phyloP scores from a whole-genome alignment of 2,329 filamentous ascomycete genomes.

The Dactylonectria macrodidyma region DNA sequence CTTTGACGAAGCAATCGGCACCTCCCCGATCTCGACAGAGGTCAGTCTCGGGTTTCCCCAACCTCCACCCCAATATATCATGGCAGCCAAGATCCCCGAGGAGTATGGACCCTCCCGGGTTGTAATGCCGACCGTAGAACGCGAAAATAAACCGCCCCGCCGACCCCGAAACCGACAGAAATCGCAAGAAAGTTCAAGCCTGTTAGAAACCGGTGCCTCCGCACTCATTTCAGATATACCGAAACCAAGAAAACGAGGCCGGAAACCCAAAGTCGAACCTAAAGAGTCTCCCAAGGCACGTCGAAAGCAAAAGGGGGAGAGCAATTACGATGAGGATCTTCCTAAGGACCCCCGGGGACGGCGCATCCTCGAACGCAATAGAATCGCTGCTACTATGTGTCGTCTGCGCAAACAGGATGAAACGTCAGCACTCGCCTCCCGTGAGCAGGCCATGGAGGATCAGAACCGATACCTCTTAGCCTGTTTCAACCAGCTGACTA shows the following conservation, averaged over 20 bases:
- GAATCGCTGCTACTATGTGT: constrained; percentile 52
- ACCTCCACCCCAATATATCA: constrained; percentile 30
- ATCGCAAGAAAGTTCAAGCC: too few relatives aligned
- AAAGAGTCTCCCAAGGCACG: constrained; percentile 30
- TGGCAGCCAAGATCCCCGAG: constrained; percentile 18
- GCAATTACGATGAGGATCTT: constrained; percentile 38
- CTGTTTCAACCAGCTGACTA: constrained; percentile 44
- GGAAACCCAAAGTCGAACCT: constrained; percentile 42
- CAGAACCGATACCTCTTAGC: constrained; percentile 21
- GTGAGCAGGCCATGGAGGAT: constrained; percentile 48
- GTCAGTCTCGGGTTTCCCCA: constrained; percentile 35
- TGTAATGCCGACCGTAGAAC: constrained; percentile 30
- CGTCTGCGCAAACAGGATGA: constrained; percentile 51
- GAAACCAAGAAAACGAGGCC: constrained; percentile 37
- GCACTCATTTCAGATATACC: too few relatives aligned
- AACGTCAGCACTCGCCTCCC: constrained; percentile 47
- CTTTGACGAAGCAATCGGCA: too few relatives aligned
- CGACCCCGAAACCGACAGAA: too few relatives aligned
- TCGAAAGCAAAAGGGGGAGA: constrained; percentile 28
- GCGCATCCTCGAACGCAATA: constrained; percentile 51
- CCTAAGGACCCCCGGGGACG: constrained; percentile 44
- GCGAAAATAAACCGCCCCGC: constrained; percentile 29
- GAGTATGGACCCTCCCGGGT: constrained; percentile 16
- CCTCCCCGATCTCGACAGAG: too few relatives aligned
- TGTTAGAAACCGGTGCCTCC: too few relatives aligned